Evolutionary conservation across 1,284 basidiomycete species (phyloP).

Genomic region (Naganishia cerealis): DNA sequence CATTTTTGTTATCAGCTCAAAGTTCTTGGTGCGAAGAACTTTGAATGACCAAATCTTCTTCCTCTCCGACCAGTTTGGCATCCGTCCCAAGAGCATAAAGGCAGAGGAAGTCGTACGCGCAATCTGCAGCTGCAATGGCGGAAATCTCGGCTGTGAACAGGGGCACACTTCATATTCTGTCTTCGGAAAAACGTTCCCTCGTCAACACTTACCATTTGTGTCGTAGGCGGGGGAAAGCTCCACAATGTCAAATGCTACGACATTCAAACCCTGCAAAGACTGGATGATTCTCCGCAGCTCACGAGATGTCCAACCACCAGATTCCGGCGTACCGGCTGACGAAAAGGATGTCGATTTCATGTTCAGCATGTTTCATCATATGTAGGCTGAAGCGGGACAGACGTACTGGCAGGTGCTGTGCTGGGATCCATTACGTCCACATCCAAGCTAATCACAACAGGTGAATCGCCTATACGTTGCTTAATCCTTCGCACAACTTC

Average conservation of each 20-base stretch:
- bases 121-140: constrained; percentile 51
- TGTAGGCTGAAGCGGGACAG: background rate
- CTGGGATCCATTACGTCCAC: constrained; percentile 41
- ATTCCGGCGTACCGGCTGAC: constrained; percentile 39
- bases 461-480: constrained; percentile 37
- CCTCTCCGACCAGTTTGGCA: constrained; percentile 6
- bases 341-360: background rate
- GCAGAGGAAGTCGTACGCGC: constrained; percentile 47
- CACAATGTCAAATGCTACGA: constrained; percentile 49
- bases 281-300: constrained; percentile 48
- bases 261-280: constrained; percentile 44
- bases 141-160: constrained; percentile 45
- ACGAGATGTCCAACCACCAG: constrained; percentile 50
- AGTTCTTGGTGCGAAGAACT: constrained; percentile 8
- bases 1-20: background rate
- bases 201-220: constrained; percentile 41
- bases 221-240: constrained; percentile 52
- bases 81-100: constrained; percentile 30
- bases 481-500: constrained; percentile 44
- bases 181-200: background rate
- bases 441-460: constrained; percentile 37
- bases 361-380: background rate
- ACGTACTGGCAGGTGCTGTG: constrained; percentile 35
- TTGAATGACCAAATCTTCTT: background rate
- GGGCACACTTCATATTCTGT: background rate